phyloP scores from a whole-genome alignment of 169 alveolate genomes.

The Plasmodium coatneyi region DNA sequence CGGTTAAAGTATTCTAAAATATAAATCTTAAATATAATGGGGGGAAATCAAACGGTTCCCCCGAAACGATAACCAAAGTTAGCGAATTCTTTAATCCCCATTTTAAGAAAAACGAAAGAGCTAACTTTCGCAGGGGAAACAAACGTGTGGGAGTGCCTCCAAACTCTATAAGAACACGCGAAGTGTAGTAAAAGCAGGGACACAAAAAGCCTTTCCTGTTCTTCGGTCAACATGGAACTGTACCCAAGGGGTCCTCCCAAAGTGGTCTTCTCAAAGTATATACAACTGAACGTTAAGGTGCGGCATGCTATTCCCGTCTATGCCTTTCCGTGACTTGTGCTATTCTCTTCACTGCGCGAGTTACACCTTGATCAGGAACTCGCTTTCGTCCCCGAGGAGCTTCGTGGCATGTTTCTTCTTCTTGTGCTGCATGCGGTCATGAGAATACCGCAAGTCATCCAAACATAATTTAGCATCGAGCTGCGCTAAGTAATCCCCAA shows the following conservation, averaged over 20 bases:
- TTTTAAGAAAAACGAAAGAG: background rate
- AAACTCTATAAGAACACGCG: background rate
- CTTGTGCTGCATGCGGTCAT: slow-evolving; percentile 41
- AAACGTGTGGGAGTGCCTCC: background rate
- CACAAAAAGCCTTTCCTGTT: background rate
- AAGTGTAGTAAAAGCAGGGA: background rate
- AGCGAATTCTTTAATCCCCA: background rate
- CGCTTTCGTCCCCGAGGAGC: slow-evolving; percentile 14
- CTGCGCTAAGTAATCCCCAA: slow-evolving; percentile 69
- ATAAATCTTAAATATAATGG: background rate
- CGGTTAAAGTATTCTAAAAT: background rate
- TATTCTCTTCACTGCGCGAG: background rate
- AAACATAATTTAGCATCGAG: slow-evolving; percentile 62
- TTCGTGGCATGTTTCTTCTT: slow-evolving; percentile 3
- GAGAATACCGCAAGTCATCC: slow-evolving; percentile 52
- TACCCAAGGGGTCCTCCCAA: background rate
- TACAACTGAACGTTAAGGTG: background rate
- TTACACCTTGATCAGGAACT: slow-evolving; percentile 45
- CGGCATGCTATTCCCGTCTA: background rate
- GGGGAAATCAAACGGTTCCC: background rate
- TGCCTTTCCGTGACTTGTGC: background rate
- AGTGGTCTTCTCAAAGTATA: background rate
- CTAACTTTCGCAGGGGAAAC: background rate
- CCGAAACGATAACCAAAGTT: background rate
- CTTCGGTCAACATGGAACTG: background rate